Evolutionary conservation across 768 basidiomycete genomes (phyloP), one percentile per base, ranked within the genome.

Genomic region (Strobilomyces echinocephalus): DNA sequence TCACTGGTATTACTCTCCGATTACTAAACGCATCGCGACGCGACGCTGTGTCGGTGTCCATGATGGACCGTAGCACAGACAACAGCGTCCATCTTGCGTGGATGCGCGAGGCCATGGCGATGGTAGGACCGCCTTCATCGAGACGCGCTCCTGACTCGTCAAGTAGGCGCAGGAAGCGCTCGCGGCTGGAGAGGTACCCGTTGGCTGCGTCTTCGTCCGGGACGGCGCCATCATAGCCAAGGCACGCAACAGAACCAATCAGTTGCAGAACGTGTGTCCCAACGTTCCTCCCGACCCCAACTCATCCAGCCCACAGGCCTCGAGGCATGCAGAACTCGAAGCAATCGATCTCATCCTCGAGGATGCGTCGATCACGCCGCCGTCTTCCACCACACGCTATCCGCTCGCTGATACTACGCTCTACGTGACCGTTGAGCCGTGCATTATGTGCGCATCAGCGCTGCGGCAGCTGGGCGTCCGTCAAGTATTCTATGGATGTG

Each of bases 341-440:
- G 95, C 95, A 2, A 93, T 98, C 61, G 93, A 97, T 66, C 76
- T 78, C 62, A 91, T 99, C 59, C 73, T 98, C 12, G 74, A 83
- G 0, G 79, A 87, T 65, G 71, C 72, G 49, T 49, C 63, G 15
- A 78, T 88, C 58, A 87, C 87, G 8, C 80, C 82, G 21, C 63
- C 69, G 33, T 46, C 57, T 5, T 50, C 54, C 18, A 55, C 68
- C n/a, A 48, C 69, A 0, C 63, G 68, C 41, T 82, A 89, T 54
- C 90, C 91, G 6, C 79, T 99, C 16, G 77, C 78, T 1, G 76
- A 81, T 10, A 95, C 91, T 20, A 89, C 83, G 3, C 82, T 98
- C 28, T 99, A 98, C 68, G 97, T 98, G 48, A 99, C 97, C 5
- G 97, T 99, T 49, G 95, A 99, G 71, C 97, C 95, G 0, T 99